Evolutionary conservation across 805 yeast genomes (phyloP).

Genomic region (Zygosaccharomyces gambellarensis): DNA sequence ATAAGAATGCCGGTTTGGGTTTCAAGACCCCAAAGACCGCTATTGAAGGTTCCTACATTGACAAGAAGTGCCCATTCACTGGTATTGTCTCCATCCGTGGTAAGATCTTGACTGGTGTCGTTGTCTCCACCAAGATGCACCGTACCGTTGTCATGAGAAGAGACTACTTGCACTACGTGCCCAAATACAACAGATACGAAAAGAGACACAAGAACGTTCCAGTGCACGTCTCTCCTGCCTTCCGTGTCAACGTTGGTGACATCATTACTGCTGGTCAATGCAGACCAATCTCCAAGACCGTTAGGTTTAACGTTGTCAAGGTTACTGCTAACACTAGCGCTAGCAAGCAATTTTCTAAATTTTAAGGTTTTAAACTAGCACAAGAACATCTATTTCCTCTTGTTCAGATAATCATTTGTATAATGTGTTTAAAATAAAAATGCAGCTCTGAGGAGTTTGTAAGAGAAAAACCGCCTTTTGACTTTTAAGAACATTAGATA

Average conservation of each 20-base stretch:
- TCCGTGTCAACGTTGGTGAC: constrained; percentile 99
- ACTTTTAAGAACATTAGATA: neutral
- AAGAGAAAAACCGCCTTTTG: neutral
- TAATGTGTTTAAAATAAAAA: constrained; percentile 26
- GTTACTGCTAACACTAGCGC: constrained; percentile 83
- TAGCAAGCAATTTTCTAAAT: constrained; percentile 93
- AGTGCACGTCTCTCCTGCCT: constrained; percentile 99
- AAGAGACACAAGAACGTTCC: constrained; percentile 99
- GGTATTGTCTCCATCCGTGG: constrained; percentile 99
- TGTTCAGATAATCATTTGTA: constrained; percentile 23
- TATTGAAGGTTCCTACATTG: constrained; percentile 97
- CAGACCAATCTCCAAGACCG: constrained; percentile 99
- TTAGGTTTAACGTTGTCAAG: constrained; percentile 98
- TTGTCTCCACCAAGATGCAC: constrained; percentile 99
- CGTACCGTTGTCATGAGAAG: constrained; percentile 99
- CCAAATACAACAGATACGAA: constrained; percentile 99
- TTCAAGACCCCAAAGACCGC: constrained; percentile 99
- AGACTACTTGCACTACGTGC: constrained; percentile 99
- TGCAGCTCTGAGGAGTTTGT: constrained; percentile 9
- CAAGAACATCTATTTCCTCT: constrained; percentile 10
- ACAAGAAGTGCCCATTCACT: constrained; percentile 99
- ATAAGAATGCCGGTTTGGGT: constrained; percentile 99
- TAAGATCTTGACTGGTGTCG: constrained; percentile 98
- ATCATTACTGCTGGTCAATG: constrained; percentile 99
- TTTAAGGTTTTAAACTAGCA: constrained; percentile 47